Evolutionary conservation across 306 rosid species (phyloP), one percentile per base, ranked within the genome.

Genomic region (Canavalia gladiata): DNA sequence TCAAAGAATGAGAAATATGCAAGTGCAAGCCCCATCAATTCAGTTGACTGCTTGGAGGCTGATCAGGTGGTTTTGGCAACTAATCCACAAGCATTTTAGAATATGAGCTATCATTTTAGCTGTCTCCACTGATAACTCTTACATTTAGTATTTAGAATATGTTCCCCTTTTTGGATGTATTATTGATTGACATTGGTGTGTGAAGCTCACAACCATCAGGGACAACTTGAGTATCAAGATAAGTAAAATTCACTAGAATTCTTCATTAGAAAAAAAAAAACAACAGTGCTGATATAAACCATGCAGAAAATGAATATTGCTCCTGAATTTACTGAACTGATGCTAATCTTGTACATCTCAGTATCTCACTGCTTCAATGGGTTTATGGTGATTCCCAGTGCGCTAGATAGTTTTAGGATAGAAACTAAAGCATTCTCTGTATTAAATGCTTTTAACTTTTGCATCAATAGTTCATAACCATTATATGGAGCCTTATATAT

Each of bases 21-120:
- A 8, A 80, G 79, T 83, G 81, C 82, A 2, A 90, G 92, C 78
- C 94, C 93, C 71, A 87, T 90, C 75, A 87, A 83, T 81, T 64
- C 94, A 28, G 91, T 84, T 18, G 92, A 90, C 80, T 90, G 94
- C 87, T 79, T 94, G 75, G 98, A 92, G 75, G 88, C 92, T 68
- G 94, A 94, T 85, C 98, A 90, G 94, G 95, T 92, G 76, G 77
- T 35, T 68, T 63, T 79, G 34, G 64, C 56, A 63, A 58, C 65
- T 57, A 46, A 52, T 46, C 77, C 28, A 10, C 4, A 8, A 4
- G 33, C 7, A 28, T 64, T 50, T 49, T 56, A 28, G 13, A 31
- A 5, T 25, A 11, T 0, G 2, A 59, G 65, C 28, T 72, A 77
- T 57, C 8, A 8, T 64, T 11, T 58, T 59, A 65, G 54, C 8